A percentile compares a stretch with the other conserved stretches of the same genome.
Conservation (phyloP, 2,329 filamentous ascomycete genomes). For the Cladophialophora chaetospira region DNA sequence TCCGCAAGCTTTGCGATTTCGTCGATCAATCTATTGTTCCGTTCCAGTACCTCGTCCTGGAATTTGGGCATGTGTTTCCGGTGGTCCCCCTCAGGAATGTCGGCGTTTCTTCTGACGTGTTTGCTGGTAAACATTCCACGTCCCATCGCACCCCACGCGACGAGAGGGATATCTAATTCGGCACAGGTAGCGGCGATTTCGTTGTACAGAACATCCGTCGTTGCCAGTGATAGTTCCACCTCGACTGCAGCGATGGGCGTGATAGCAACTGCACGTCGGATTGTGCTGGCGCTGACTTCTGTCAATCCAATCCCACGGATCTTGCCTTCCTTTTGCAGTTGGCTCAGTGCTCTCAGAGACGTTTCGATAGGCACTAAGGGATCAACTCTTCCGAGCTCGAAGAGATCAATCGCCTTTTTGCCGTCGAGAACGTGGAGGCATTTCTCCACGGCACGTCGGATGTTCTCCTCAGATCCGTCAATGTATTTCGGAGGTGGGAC, state of each 20-base stretch:
- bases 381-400: conserved; percentile 61
- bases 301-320: conserved; percentile 46
- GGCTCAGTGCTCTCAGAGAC: conserved; percentile 41
- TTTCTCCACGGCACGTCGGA: conserved; percentile 50
- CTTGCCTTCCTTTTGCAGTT: conserved; percentile 43
- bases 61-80: not conserved
- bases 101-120: not conserved
- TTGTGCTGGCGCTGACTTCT: conserved; percentile 47
- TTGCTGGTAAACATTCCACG: conserved; percentile 53
- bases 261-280: conserved; percentile 39
- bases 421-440: conserved; percentile 55
- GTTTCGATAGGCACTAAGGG: conserved; percentile 52
- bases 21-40: not conserved
- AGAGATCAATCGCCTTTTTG: conserved; percentile 56
- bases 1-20: not conserved
- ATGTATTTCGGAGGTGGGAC: not conserved
- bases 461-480: not conserved
- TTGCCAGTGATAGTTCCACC: conserved; percentile 61
- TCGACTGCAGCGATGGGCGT: conserved; percentile 45
- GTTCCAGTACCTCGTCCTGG: not conserved
- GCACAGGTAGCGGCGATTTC: conserved; percentile 53
- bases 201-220: conserved; percentile 59
- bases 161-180: conserved; percentile 58
- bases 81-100: not conserved
- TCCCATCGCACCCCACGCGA: conserved; percentile 62